A percentile compares a stretch with the other conserved stretches of the same genome.
Conservation (phyloP, 139 green algal genomes). For the Chlamydomonas sphaeroides region DNA sequence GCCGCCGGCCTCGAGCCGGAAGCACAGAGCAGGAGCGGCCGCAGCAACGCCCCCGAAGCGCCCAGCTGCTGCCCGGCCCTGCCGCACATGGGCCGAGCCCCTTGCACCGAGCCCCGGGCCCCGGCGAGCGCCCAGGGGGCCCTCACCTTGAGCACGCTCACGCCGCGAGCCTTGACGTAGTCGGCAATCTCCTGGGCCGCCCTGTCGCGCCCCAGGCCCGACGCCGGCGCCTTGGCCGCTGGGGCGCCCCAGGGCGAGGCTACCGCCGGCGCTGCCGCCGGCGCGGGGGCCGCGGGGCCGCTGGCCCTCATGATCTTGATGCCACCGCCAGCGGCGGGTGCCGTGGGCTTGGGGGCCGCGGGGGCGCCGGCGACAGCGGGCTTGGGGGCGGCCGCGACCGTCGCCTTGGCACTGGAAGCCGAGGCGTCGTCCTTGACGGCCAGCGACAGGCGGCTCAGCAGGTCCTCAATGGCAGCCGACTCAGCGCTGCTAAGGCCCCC, state of each 20-base stretch:
- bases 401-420: neutral
- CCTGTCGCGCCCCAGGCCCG: neutral
- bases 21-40: too few species aligned
- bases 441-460: slow-evolving; percentile 1
- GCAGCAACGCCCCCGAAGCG: too few species aligned
- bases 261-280: neutral
- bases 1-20: too few species aligned
- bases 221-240: neutral
- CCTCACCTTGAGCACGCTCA: slow-evolving; percentile 20
- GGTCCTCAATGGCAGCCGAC: slow-evolving; percentile 2
- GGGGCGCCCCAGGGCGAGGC: neutral
- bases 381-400: neutral
- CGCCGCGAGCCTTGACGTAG: slow-evolving; percentile 22
- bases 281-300: neutral
- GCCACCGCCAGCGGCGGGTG: neutral
- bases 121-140: too few species aligned
- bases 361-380: neutral
- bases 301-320: slow-evolving; percentile 29
- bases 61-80: too few species aligned
- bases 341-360: neutral
- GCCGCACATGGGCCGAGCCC: too few species aligned
- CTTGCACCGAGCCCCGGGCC: too few species aligned
- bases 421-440: slow-evolving; percentile 14
- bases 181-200: slow-evolving; percentile 14
- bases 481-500: neutral